Evolutionary conservation across 2,329 filamentous ascomycete genomes (phyloP).

Genomic region (Aspergillus neoniger): DNA sequence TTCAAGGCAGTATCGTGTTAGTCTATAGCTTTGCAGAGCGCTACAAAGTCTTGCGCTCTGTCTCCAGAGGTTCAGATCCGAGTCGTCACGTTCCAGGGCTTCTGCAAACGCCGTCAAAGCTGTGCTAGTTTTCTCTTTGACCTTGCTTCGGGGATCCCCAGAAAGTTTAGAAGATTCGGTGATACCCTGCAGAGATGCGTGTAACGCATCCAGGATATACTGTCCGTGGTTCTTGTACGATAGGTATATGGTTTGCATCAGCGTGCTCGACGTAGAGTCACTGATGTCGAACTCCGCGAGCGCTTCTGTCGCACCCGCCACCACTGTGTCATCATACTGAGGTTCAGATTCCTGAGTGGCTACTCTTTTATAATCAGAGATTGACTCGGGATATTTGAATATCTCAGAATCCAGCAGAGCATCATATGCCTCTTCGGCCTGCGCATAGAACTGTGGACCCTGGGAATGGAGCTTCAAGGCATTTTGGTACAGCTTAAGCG

Average conservation of each 20-base stretch:
- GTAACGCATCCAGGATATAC: slow-evolving; percentile 77
- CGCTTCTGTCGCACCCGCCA: slow-evolving; percentile 26
- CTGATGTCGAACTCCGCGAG: slow-evolving; percentile 60
- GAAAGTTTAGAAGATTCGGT: slow-evolving; percentile 19
- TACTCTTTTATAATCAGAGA: slow-evolving; percentile 78
- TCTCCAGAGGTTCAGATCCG: slow-evolving; percentile 65
- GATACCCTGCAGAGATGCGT: slow-evolving; percentile 47
- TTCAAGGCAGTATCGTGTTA: slow-evolving; percentile 64
- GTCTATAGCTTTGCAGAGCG: slow-evolving; percentile 59
- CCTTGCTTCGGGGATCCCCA: slow-evolving; percentile 20
- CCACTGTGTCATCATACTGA: slow-evolving; percentile 40
- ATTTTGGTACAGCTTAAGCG: slow-evolving; percentile 88
- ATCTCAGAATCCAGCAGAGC: slow-evolving; percentile 89
- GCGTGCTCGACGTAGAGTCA: slow-evolving; percentile 74
- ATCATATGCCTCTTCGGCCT: slow-evolving; percentile 79
- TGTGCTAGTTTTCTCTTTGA: slow-evolving; percentile 40
- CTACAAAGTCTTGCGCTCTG: slow-evolving; percentile 60
- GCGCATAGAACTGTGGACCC: slow-evolving; percentile 71
- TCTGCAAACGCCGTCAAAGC: slow-evolving; percentile 60
- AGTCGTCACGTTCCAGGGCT: slow-evolving; percentile 65
- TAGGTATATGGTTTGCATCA: slow-evolving; percentile 87
- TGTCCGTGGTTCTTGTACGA: slow-evolving; percentile 96
- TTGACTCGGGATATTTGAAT: slow-evolving; percentile 85
- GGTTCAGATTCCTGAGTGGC: slow-evolving; percentile 51
- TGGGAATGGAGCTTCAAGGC: slow-evolving; percentile 90